These are phyloP conservation scores for Aeminium ludgeri DNA, from an alignment of 495 filamentous ascomycete genomes.

Conservation along the genomic window DNA sequence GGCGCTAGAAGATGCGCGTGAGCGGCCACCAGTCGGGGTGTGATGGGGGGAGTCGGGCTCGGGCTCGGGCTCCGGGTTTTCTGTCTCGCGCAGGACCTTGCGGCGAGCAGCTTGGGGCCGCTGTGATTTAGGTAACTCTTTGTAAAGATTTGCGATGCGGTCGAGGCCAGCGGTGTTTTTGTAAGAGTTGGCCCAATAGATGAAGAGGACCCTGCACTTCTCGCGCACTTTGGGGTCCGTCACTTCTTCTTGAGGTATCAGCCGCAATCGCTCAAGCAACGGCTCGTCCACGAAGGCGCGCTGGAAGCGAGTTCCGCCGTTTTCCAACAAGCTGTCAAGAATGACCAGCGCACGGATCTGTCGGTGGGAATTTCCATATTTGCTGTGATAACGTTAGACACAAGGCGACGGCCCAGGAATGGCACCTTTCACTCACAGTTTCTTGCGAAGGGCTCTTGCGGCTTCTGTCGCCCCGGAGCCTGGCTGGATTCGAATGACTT, in stretches of 20 bases:
- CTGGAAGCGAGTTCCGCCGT: conserved; percentile 80
- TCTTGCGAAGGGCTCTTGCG: conserved; percentile 85
- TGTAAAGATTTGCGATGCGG: conserved; percentile 62
- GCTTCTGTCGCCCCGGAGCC: conserved; percentile 76
- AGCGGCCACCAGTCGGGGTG: conserved; percentile 1
- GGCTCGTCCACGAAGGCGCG: conserved; percentile 77
- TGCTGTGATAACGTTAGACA: conserved; percentile 31
- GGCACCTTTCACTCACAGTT: conserved; percentile 44
- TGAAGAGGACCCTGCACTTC: conserved; percentile 73
- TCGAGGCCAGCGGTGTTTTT: conserved; percentile 68
- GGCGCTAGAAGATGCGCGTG: conserved; percentile 3
- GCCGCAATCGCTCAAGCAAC: conserved; percentile 79
- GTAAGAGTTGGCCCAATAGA: conserved; percentile 74
- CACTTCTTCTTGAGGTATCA: conserved; percentile 68
- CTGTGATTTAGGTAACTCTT: conserved; percentile 52
- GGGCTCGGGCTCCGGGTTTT: conserved; percentile 37
- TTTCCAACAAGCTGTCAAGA: conserved; percentile 86
- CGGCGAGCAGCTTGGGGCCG: conserved; percentile 52
- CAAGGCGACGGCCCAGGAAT: neutral
- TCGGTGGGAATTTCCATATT: conserved; percentile 85
- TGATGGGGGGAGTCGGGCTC: conserved; percentile 1
- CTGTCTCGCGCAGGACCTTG: conserved; percentile 64
- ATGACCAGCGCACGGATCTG: conserved; percentile 82
- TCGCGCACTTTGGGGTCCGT: conserved; percentile 72
- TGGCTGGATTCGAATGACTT: conserved; percentile 72